These are phyloP conservation scores for Punica granatum DNA, from an alignment of 345 rosid species.

Conservation along the genomic window DNA sequence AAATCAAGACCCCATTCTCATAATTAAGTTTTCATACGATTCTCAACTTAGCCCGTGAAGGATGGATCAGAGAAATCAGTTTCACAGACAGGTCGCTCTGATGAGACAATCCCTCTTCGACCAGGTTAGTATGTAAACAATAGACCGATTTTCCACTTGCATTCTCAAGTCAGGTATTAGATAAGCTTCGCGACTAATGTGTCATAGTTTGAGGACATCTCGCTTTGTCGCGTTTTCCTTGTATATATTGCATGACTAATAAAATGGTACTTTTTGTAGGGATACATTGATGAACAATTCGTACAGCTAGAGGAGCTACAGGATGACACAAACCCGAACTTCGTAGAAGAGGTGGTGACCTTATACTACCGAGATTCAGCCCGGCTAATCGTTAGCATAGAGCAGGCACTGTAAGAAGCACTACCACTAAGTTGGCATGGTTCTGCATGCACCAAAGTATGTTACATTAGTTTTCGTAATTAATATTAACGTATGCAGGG, in stretches of 20 bases:
- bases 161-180: too few relatives aligned
- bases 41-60: too few relatives aligned
- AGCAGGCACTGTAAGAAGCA: conserved; percentile 46
- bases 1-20: too few relatives aligned
- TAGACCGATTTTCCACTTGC: neutral
- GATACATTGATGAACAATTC: conserved; percentile 62
- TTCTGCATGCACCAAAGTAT: neutral
- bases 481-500: conserved; percentile 24
- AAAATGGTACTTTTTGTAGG: conserved; percentile 26
- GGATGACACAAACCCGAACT: conserved; percentile 67
- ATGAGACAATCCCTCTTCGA: conserved; percentile 62
- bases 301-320: conserved; percentile 60
- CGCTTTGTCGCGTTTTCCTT: too few relatives aligned
- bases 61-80: conserved; percentile 28
- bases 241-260: too few relatives aligned
- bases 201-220: too few relatives aligned
- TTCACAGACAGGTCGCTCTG: conserved; percentile 40
- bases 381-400: conserved; percentile 35
- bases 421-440: neutral
- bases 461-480: neutral
- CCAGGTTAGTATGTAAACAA: conserved; percentile 30
- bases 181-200: too few relatives aligned
- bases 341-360: conserved; percentile 66
- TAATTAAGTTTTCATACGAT: too few relatives aligned
- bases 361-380: conserved; percentile 58